These are phyloP conservation scores for Pezicula neosporulosa DNA, from an alignment of 2,329 filamentous ascomycete species.

Conservation along the genomic window DNA sequence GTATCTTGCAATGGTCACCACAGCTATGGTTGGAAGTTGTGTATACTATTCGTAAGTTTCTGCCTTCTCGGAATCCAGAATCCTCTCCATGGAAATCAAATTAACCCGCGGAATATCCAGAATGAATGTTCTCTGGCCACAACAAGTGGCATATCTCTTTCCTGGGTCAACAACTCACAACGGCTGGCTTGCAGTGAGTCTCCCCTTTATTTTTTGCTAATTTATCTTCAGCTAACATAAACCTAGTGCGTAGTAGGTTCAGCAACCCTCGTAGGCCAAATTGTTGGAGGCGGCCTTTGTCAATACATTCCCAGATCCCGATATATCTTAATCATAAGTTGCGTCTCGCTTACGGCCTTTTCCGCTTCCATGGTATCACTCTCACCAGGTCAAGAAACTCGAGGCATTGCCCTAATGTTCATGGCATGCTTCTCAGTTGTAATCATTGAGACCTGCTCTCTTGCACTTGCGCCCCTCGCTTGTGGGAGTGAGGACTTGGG, in stretches of 20 bases:
- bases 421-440: constrained; percentile 29
- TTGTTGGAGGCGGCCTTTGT: constrained; percentile 28
- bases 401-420: constrained; percentile 29
- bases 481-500: constrained; percentile 33
- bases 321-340: constrained; percentile 28
- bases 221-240: not conserved
- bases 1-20: constrained; percentile 29
- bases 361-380: constrained; percentile 25
- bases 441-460: constrained; percentile 30
- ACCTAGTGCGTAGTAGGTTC: constrained; percentile 6
- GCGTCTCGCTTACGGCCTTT: constrained; percentile 27
- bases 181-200: constrained; percentile 4
- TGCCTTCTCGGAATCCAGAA: too few relatives aligned
- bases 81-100: too few relatives aligned
- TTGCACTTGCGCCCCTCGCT: constrained; percentile 30
- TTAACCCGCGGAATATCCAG: constrained; percentile 6
- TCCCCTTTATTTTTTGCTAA: not conserved
- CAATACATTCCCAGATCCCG: constrained; percentile 33
- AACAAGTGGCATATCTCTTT: constrained; percentile 23
- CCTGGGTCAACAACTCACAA: constrained; percentile 4
- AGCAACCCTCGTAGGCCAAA: constrained; percentile 6
- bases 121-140: constrained; percentile 34
- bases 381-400: constrained; percentile 18
- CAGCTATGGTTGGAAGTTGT: constrained; percentile 30
- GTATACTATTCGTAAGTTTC: constrained; percentile 27